Conservation (phyloP, 2,329 filamentous ascomycete species). For the Hawksworthiomyces lignivorus region DNA sequence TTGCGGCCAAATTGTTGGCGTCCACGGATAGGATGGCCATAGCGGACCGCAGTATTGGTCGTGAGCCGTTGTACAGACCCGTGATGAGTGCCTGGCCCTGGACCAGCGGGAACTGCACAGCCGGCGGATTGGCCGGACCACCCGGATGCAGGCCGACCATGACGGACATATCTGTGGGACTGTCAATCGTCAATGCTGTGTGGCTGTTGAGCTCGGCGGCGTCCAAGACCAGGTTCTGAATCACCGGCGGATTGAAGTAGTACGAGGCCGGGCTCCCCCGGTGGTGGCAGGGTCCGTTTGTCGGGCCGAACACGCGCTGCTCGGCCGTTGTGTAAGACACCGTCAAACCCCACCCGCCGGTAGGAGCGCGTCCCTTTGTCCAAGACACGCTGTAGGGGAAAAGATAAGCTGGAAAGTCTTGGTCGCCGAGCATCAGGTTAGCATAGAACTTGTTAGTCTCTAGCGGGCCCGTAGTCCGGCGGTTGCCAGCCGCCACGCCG, state of each 20-base stretch:
- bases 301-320: slow-evolving; percentile 59
- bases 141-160: slow-evolving; percentile 60
- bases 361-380: slow-evolving; percentile 54
- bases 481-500: slow-evolving; percentile 30
- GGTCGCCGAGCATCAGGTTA: slow-evolving; percentile 70
- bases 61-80: slow-evolving; percentile 61
- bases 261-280: slow-evolving; percentile 34
- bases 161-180: slow-evolving; percentile 49
- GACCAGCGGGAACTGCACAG: slow-evolving; percentile 71
- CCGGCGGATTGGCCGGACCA: slow-evolving; percentile 35
- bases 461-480: slow-evolving; percentile 38
- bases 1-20: background rate
- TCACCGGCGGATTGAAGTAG: slow-evolving; percentile 73
- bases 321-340: slow-evolving; percentile 64
- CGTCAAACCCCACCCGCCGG: slow-evolving; percentile 67
- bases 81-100: slow-evolving; percentile 90
- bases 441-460: slow-evolving; percentile 76
- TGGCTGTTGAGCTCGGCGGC: slow-evolving; percentile 61
- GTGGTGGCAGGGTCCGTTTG: slow-evolving; percentile 25
- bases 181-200: slow-evolving; percentile 49
- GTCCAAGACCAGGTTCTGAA: slow-evolving; percentile 74
- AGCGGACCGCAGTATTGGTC: slow-evolving; percentile 65
- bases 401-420: slow-evolving; percentile 62
- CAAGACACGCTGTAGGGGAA: slow-evolving; percentile 68
- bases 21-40: slow-evolving; percentile 18